Evolutionary conservation across 2,329 filamentous ascomycete genomes (phyloP), one percentile per base, ranked within the genome.

Genomic region (Colletotrichum lentis): DNA sequence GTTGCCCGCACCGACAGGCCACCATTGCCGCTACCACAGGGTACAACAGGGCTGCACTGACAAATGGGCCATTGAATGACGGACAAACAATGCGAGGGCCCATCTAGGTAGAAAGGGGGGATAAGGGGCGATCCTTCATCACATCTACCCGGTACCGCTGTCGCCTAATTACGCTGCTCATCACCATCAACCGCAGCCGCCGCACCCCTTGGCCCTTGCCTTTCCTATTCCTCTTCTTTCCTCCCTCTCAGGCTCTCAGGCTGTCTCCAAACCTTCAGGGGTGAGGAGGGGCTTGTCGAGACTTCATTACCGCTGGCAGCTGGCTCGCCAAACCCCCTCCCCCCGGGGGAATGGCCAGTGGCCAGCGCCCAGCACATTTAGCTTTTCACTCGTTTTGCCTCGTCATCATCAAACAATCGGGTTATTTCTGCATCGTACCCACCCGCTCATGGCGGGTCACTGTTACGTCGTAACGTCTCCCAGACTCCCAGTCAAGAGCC

Each of bases 341-440:
- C 27, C 31, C 31, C 8, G 7, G 31, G 31, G 31, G 31, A n/a
- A n/a, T n/a, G n/a, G 8, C 31, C 7, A 10, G 31, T 35, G 31
- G 10, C 31, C 31, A 35, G 31, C 8, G 31, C 31, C 27, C 11
- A 60, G 35, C 41, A 62, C 53, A 57, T 69, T 68, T 69, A 62
- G 49, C 66, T 69, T 69, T 69, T 56, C 39, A 39, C 55, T 61
- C 56, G 66, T 69, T 66, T 66, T 60, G 66, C 66, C 66, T 69
- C 44, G 66, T 69, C 66, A 47, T 69, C 66, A 66, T 69, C 62
- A 69, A 69, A 69, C 66, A 66, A 69, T 66, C 66, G 66, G 66
- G 66, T 66, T 69, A 65, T 69, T 69, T 69, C 62, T 69, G 55
- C 66, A 57, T 61, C 56, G 56, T 69, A 55, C 47, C 66, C 65